phyloP scores from a whole-genome alignment of 83 land plant genomes.

The Thuja plicata region DNA sequence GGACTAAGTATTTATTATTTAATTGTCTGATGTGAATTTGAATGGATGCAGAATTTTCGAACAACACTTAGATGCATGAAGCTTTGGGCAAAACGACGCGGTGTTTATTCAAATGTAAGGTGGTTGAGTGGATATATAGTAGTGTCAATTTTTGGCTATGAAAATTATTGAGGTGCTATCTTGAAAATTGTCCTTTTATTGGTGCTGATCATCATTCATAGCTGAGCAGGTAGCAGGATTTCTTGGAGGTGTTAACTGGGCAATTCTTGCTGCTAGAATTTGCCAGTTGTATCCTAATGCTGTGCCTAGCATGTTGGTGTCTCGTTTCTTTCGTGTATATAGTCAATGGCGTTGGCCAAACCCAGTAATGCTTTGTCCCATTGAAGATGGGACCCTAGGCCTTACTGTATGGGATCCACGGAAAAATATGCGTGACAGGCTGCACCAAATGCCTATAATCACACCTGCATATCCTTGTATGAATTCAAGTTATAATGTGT shows the following conservation, averaged over 20 bases:
- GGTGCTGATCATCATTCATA: not conserved
- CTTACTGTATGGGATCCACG: constrained; percentile 93
- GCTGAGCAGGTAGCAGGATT: constrained; percentile 80
- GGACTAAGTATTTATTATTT: not conserved
- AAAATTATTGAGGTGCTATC: not conserved
- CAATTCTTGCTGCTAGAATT: constrained; percentile 87
- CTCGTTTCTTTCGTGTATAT: constrained; percentile 90
- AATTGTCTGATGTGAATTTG: not conserved
- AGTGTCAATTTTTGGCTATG: not conserved
- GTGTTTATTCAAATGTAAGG: constrained; percentile 95
- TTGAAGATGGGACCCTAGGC: constrained; percentile 82
- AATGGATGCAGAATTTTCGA: constrained; percentile 69
- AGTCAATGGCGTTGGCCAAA: constrained; percentile 98
- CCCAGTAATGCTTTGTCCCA: constrained; percentile 93
- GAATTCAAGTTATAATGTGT: constrained; percentile 98
- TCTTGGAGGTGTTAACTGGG: constrained; percentile 98
- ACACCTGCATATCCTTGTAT: constrained; percentile 98
- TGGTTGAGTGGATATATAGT: not conserved
- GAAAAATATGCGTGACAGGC: constrained; percentile 71
- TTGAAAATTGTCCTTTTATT: not conserved
- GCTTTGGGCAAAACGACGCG: constrained; percentile 96
- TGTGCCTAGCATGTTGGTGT: constrained; percentile 86
- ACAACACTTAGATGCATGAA: constrained; percentile 89
- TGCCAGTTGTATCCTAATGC: constrained; percentile 97
- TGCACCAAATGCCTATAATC: constrained; percentile 89